Evolutionary conservation across 179 eudicot genomes (phyloP).

Genomic region (Carnegiea gigantea): DNA sequence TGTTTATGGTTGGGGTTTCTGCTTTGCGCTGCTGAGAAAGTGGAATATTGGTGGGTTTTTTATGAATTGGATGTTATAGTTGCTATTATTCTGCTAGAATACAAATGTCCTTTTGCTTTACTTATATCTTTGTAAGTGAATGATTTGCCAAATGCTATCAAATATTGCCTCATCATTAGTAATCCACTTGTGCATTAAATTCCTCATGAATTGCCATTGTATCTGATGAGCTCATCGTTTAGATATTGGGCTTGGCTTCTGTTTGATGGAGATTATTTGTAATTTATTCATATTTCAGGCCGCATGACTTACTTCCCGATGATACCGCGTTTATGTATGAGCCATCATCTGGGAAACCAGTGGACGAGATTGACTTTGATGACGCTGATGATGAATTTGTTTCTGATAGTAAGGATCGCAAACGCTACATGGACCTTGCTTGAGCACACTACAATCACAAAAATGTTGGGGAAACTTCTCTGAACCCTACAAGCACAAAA

Average conservation of each 20-base stretch:
- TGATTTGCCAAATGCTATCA: no score
- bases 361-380: not conserved
- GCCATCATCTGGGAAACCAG: not conserved
- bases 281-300: conserved; percentile 3
- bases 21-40: no score
- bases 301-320: not conserved
- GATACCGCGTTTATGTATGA: not conserved
- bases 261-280: not conserved
- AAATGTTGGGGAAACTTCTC: not conserved
- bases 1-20: no score
- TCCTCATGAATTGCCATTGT: not conserved
- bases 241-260: not conserved
- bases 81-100: no score
- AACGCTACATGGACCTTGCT: not conserved
- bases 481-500: not conserved
- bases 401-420: not conserved
- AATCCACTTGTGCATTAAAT: no score
- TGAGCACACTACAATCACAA: not conserved
- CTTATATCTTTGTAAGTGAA: no score
- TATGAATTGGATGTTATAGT: no score
- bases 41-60: no score
- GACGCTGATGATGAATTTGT: not conserved
- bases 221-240: not conserved
- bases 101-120: no score
- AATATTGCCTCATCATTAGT: no score